Evolutionary conservation across 2,329 filamentous ascomycete genomes (phyloP).

Genomic region (Fusarium sp.): DNA sequence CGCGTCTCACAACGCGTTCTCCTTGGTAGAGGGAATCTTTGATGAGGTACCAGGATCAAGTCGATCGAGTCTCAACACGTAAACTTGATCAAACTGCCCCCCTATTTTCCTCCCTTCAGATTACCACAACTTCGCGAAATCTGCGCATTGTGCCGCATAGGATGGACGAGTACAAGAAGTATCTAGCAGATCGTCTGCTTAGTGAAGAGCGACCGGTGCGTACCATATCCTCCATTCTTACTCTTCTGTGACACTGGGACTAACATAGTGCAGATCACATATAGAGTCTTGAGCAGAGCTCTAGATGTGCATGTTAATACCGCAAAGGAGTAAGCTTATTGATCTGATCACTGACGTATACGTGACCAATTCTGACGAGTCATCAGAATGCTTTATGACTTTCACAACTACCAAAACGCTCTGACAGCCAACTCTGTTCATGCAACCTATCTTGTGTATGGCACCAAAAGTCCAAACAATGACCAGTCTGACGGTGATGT

Average conservation of each 20-base stretch:
- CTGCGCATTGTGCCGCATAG: neutral
- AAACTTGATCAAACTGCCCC: neutral
- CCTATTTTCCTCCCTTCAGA: neutral
- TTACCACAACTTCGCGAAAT: neutral
- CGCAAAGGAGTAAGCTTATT: slow-evolving; percentile 81
- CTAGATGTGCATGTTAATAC: slow-evolving; percentile 84
- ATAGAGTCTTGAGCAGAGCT: slow-evolving; percentile 82
- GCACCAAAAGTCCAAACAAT: slow-evolving; percentile 62
- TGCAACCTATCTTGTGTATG: slow-evolving; percentile 90
- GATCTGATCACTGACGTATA: neutral
- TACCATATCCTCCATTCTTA: slow-evolving; percentile 11
- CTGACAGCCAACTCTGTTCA: slow-evolving; percentile 78
- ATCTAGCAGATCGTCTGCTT: slow-evolving; percentile 78
- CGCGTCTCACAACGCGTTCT: slow-evolving; percentile 44
- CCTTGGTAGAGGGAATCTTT: slow-evolving; percentile 6
- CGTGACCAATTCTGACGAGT: slow-evolving; percentile 23
- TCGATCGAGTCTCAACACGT: slow-evolving; percentile 4
- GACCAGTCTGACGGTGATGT: slow-evolving; percentile 67
- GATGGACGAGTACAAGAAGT: slow-evolving; percentile 72
- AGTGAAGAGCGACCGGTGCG: slow-evolving; percentile 77
- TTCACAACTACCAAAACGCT: slow-evolving; percentile 84
- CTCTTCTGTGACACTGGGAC: neutral
- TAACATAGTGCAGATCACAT: slow-evolving; percentile 73
- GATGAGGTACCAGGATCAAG: slow-evolving; percentile 13
- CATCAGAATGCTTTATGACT: slow-evolving; percentile 86